Evolutionary conservation across 164 flowering plant genomes (phyloP), one percentile per base, ranked within the genome.

Genomic region (Chimonanthus praecox): DNA sequence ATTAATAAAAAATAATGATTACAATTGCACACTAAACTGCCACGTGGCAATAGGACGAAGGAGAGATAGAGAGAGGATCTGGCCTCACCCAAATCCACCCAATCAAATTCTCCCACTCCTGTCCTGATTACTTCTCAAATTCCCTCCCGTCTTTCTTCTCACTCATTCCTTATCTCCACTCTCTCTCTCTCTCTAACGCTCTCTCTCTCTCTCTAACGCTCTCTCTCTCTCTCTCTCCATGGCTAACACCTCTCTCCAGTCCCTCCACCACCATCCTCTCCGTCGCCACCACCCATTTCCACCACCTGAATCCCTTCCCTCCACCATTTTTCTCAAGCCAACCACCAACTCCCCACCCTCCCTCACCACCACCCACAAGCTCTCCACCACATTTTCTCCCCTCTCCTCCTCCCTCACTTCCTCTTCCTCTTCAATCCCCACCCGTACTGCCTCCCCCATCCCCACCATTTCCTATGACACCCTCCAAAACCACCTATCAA

Each of bases 401-500:
- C 68, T 74, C 71, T 64, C 85, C 47, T 70, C 80, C 58, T 49
- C 75, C 47, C 43, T 74, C 62, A 6, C 83, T 51, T n/a, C 82
- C 68, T 13, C 84, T 61, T 6, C 81, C 71, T 54, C 79, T 68
- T 72, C 80, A 33, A 9, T 82, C 58, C 43, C 83, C 77, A 73
- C 81, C 58, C 16, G 74, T 3, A 50, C 48, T 5, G 16, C 86
- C 71, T 50, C 87, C 48, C 61, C 85, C 71, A 67, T 85, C 21
- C 62, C 78, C 11, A 45, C 81, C 67, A 68, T 75, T 79, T 76
- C 93, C 76, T 80, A 81, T 64, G 96, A 91, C 75, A 71, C 77
- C 81, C 93, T 94, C 60, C 46, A 78, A n/a, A 79, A 82, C 21
- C 89, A 82, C 83, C 81, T 94, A 9, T 21, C 89, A 47, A 16